Base-by-base conservation (phyloP, 73 alveolate genomes). In the Halteria grandinella region DNA sequence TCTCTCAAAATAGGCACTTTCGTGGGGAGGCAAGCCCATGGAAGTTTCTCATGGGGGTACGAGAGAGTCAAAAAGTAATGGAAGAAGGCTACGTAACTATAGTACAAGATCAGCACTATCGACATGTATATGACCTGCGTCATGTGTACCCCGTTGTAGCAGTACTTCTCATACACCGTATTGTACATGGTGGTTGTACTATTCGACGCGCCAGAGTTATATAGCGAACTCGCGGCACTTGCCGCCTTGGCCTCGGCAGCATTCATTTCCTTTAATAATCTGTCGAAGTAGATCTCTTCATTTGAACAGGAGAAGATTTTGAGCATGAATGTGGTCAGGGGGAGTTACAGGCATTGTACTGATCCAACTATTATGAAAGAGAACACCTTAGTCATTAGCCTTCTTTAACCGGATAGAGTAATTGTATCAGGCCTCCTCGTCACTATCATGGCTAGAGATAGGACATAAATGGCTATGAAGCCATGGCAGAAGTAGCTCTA, bases 11-110 rank as follows among this genome's bases (percentile, higher is more conserved):
- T 6, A 36, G 80, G 80, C 27, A 66, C 31, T 14, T 66, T 66
- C 5, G 80, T 66, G 23, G 80, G 80, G 54, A 66, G 32, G 29
- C 69, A 41, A 6, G 80, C 63, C 80, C 80, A 66, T 6, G 69
- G 51, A 23, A 47, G 32, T 47, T 66, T 66, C 53, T 66, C 80
- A 31, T 66, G 63, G 8, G 80, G 80, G 28, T 66, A 66, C 3
- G 80, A 66, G 23, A 66, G 47, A 3, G 80, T 44, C 15, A 66
- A 53, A 23, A 66, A 44, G 18, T 66, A 25, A 12, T 66, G 28
- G 28, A 66, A 66, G 21, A 45, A 66, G 20, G 32, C 1, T 10
- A 66, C 80, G 5, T 45, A 33, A 18, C 24, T 44, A 66, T 66
- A 66, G 39, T 44, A 47, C 7, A 66, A 24, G 11, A 66, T 27